phyloP scores from a whole-genome alignment of 2,329 filamentous ascomycete genomes.

The Pyrenophora teres region DNA sequence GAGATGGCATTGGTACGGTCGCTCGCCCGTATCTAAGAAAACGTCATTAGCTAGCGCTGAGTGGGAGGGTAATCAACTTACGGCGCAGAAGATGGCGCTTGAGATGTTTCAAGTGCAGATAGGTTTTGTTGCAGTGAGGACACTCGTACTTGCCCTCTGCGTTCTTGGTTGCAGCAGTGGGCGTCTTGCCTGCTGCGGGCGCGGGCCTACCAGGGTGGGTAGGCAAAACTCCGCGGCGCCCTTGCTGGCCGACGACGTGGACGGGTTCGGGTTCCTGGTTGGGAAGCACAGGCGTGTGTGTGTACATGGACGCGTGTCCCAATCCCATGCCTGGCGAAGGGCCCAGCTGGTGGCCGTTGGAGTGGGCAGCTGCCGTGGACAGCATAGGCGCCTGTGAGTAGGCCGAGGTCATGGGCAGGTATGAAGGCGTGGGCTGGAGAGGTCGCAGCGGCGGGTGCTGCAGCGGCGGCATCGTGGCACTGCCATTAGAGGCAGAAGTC shows the following conservation, averaged over 20 bases:
- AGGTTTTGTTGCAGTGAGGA: conserved; percentile 97
- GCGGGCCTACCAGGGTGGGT: conserved; percentile 86
- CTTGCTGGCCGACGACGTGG: conserved; percentile 94
- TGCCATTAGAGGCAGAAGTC: conserved; percentile 37
- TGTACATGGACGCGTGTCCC: conserved; percentile 46
- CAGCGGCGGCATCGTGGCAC: conserved; percentile 41
- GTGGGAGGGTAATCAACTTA: conserved; percentile 61
- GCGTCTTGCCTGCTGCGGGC: conserved; percentile 78
- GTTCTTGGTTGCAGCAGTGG: conserved; percentile 89
- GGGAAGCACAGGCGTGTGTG: conserved; percentile 43
- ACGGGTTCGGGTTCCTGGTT: conserved; percentile 66
- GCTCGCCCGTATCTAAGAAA: conserved; percentile 86
- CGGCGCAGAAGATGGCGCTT: conserved; percentile 95
- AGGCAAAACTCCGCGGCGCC: conserved; percentile 85
- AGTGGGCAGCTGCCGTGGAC: conserved; percentile 41
- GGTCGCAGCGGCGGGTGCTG: conserved; percentile 46
- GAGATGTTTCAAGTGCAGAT: conserved; percentile 94
- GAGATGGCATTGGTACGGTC: conserved; percentile 96
- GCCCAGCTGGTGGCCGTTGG: conserved; percentile 40
- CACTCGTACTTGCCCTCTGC: conserved; percentile 98
- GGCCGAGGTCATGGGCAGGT: conserved; percentile 40
- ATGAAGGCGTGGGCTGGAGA: conserved; percentile 45
- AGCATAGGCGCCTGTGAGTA: conserved; percentile 44
- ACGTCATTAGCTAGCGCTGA: conserved; percentile 41
- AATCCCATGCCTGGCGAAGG: conserved; percentile 48